Evolutionary conservation across 495 filamentous ascomycete genomes (phyloP), one percentile per base, ranked within the genome.

Genomic region (Penicillium angulare): DNA sequence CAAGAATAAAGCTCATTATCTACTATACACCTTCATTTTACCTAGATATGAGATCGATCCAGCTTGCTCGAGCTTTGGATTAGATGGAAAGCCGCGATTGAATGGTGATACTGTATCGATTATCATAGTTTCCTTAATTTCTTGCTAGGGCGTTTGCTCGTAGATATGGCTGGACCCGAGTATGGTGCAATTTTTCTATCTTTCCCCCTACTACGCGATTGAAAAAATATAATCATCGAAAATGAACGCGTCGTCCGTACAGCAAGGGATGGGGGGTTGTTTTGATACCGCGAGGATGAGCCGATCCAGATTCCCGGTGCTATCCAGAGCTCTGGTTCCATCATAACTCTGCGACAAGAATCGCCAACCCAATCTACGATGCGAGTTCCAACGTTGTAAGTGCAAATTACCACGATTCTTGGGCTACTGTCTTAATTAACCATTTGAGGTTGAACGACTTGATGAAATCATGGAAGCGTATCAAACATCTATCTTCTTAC

Each of bases 271-370:
- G 83, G 86, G 3, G 77, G 82, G 12, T 79, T 67, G 1, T 70
- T 92, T 33, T 87, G 92, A 56, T 48, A 78, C 13, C 95, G 90
- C 65, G 92, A 97, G 66, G 92, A 97, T 65, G 92, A 96, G 57
- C 90, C 92, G 1, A 96, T 96, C 33, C 89, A 90, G 55, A 87
- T 90, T 12, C 92, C 92, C 1, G 92, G 92, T 15, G 89, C 92
- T 15, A 74, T 96, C 1, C 92, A 97, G 56, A 75, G 79, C 5
- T 97, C 96, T 63, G 92, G 92, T 3, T 69, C 87, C 3, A 69
- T 96, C 38, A 55, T 97, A 20, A 90, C 84, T 0, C 58, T 96
- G 13, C 77, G 82, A 43, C 89, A 95, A 60, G 78, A 86, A 36
- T 60, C 73, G 0, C 86, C 86, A 20, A 84, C 84, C 23, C 78